phyloP scores from a whole-genome alignment of 2,329 filamentous ascomycete species.

The Penicillium sp. region DNA sequence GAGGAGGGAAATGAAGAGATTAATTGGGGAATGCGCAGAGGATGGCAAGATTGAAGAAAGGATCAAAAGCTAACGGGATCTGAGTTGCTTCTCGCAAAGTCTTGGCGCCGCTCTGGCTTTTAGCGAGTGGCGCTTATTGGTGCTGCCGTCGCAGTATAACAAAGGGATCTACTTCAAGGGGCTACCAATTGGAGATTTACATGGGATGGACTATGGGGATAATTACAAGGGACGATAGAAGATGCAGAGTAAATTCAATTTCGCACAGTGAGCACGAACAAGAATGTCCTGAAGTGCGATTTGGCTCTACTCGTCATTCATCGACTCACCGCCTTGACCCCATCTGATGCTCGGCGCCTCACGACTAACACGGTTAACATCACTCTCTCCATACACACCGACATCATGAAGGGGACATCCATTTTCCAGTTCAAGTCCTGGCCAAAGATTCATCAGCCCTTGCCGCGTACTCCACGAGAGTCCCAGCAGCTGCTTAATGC shows the following conservation, averaged over 20 bases:
- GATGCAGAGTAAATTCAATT: background rate
- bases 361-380: conserved; percentile 10
- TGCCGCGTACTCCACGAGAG: conserved; percentile 58
- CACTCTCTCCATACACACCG: conserved; percentile 5
- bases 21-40: conserved; percentile 22
- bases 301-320: conserved; percentile 28
- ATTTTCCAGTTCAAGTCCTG: conserved; percentile 52
- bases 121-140: conserved; percentile 37
- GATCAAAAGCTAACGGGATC: conserved; percentile 29
- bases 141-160: conserved; percentile 5
- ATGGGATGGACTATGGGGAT: background rate
- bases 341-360: background rate
- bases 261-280: background rate
- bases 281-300: background rate
- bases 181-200: background rate
- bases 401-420: conserved; percentile 55
- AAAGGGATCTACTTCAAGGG: conserved; percentile 2
- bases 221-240: background rate
- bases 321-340: conserved; percentile 22
- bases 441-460: conserved; percentile 56
- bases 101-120: conserved; percentile 31
- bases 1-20: conserved; percentile 21
- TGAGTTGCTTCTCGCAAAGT: conserved; percentile 28
- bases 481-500: conserved; percentile 61
- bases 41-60: conserved; percentile 27